Percentiles rank a stretch among this genome's conserved stretches.
phyloP scores from a whole-genome alignment of 2,329 filamentous ascomycete species.

The Myriosclerotinia duriaeana region DNA sequence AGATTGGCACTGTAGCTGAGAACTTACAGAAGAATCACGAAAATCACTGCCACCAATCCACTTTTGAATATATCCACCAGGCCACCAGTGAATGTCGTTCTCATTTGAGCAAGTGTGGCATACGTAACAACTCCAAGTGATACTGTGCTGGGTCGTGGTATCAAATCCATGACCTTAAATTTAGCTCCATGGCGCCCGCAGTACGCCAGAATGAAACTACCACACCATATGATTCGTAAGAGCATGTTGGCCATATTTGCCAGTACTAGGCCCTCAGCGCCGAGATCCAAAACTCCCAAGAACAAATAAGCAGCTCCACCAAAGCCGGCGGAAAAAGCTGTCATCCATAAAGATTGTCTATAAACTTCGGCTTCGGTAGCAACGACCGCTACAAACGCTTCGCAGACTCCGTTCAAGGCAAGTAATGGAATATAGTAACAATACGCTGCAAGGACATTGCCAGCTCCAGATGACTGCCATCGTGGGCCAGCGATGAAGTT shows the following conservation, averaged over 20 bases:
- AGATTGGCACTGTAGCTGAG: slow-evolving; percentile 3
- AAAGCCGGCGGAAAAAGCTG: slow-evolving; percentile 74
- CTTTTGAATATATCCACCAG: slow-evolving; percentile 47
- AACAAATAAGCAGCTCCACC: slow-evolving; percentile 72
- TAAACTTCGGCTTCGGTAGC: slow-evolving; percentile 74
- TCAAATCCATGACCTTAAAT: slow-evolving; percentile 46
- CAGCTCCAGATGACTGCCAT: slow-evolving; percentile 75
- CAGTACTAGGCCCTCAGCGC: slow-evolving; percentile 76
- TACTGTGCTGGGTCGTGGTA: slow-evolving; percentile 48
- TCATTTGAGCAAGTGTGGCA: slow-evolving; percentile 43
- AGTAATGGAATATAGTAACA: slow-evolving; percentile 92
- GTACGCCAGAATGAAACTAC: slow-evolving; percentile 66
- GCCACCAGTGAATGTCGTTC: slow-evolving; percentile 34
- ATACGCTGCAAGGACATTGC: slow-evolving; percentile 72
- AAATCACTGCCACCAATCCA: slow-evolving; percentile 51
- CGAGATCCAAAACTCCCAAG: slow-evolving; percentile 65
- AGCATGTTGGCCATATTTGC: slow-evolving; percentile 91
- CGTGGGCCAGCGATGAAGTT: slow-evolving; percentile 71
- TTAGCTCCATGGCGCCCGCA: slow-evolving; percentile 50
- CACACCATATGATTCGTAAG: slow-evolving; percentile 80
- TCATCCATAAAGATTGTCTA: slow-evolving; percentile 80
- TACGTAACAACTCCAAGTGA: slow-evolving; percentile 48
- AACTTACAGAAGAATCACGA: slow-evolving; percentile 60
- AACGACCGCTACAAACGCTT: slow-evolving; percentile 89
- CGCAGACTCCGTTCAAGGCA: slow-evolving; percentile 85